Percentiles rank a stretch among this genome's conserved stretches.
Conservation (phyloP, 805 yeast species). For the Barnettozyma sucrosica region DNA sequence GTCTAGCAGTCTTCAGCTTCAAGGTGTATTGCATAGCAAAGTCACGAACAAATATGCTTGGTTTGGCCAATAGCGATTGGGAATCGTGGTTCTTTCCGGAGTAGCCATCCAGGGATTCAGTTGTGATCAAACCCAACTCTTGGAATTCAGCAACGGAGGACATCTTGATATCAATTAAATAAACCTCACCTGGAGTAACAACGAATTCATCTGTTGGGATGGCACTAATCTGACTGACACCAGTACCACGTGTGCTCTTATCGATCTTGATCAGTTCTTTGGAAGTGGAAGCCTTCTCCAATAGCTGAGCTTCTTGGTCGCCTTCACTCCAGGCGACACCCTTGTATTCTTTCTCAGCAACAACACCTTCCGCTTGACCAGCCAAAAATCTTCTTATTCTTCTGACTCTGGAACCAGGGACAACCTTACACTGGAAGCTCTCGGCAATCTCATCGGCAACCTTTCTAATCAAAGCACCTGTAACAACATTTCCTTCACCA, state of each 20-base stretch:
- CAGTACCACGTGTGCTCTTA: constrained; percentile 30
- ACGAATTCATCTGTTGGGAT: constrained; percentile 71
- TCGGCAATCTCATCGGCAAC: constrained; percentile 86
- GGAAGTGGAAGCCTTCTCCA: constrained; percentile 36
- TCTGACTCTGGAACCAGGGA: constrained; percentile 91
- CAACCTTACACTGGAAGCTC: constrained; percentile 74
- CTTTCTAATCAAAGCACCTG: constrained; percentile 64
- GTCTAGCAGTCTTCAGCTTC: constrained; percentile 69
- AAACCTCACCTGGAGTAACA: constrained; percentile 79
- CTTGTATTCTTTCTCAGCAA: constrained; percentile 87
- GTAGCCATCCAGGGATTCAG: constrained; percentile 59
- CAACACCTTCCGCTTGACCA: constrained; percentile 91
- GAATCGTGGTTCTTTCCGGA: constrained; percentile 56
- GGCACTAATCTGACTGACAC: constrained; percentile 44
- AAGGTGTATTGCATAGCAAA: constrained; percentile 75
- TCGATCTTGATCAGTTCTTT: constrained; percentile 38
- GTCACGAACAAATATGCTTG: constrained; percentile 79
- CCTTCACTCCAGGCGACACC: constrained; percentile 87
- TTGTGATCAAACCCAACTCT: constrained; percentile 63
- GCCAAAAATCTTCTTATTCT: constrained; percentile 89
- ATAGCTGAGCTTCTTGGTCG: constrained; percentile 62
- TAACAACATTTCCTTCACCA: constrained; percentile 37
- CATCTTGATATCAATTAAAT: constrained; percentile 77
- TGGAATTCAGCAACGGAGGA: constrained; percentile 51
- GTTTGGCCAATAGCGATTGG: constrained; percentile 47